Evolutionary conservation across 306 rosid species (phyloP).

Genomic region (Vigna radiata): DNA sequence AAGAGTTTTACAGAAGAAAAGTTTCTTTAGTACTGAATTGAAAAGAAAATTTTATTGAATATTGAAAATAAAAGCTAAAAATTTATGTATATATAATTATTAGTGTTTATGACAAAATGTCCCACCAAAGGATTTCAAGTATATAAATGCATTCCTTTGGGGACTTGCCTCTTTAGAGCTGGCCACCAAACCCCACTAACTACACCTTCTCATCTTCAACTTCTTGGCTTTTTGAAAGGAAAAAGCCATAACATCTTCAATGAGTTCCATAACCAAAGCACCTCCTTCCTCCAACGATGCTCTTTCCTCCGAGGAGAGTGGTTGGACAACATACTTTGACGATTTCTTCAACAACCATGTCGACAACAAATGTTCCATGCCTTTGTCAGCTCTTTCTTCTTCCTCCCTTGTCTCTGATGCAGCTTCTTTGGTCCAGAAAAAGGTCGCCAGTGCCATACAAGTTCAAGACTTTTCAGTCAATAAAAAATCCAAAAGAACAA

Average conservation of each 20-base stretch:
- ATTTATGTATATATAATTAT: neutral
- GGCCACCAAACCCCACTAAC: conserved; percentile 49
- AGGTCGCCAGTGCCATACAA: neutral
- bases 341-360: conserved; percentile 55
- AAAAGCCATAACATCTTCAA: conserved; percentile 8
- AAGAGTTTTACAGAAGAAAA: too few relatives aligned
- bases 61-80: too few relatives aligned
- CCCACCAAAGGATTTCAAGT: conserved; percentile 15
- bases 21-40: too few relatives aligned
- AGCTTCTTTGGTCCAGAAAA: conserved; percentile 55
- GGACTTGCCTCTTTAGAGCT: conserved; percentile 46
- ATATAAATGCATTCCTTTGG: conserved; percentile 35
- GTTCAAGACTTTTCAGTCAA: conserved; percentile 21
- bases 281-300: conserved; percentile 33
- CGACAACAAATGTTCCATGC: conserved; percentile 38
- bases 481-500: conserved; percentile 32
- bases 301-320: conserved; percentile 66
- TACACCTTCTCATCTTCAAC: conserved; percentile 29
- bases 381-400: conserved; percentile 39
- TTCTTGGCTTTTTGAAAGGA: conserved; percentile 23
- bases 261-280: conserved; percentile 49
- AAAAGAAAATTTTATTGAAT: too few relatives aligned
- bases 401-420: conserved; percentile 59
- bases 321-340: conserved; percentile 84
- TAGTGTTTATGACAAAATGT: neutral